Evolutionary conservation across 441 rosid genomes (phyloP).

Genomic region (Bocquillonia castaneifolia): DNA sequence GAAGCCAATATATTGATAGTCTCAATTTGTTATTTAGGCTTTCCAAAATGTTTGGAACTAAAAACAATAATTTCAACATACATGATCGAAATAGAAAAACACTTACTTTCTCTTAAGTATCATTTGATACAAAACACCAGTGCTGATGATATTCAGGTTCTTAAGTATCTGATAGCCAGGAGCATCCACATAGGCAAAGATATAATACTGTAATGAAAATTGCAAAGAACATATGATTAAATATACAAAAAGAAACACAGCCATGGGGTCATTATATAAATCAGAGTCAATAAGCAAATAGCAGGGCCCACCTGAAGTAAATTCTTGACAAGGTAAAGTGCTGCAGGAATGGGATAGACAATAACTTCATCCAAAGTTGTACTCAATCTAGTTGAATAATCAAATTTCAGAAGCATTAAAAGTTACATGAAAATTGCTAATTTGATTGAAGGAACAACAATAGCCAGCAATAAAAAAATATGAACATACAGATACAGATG

Average conservation of each 20-base stretch:
- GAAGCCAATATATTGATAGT: background rate
- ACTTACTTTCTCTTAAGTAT: slow-evolving; percentile 87
- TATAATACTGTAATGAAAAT: slow-evolving; percentile 71
- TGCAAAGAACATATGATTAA: slow-evolving; percentile 9
- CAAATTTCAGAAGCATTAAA: slow-evolving; percentile 13
- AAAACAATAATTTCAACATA: background rate
- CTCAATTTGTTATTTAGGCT: background rate
- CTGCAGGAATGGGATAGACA: slow-evolving; percentile 90
- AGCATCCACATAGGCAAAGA: slow-evolving; percentile 92
- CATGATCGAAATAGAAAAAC: slow-evolving; percentile 1
- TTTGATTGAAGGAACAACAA: background rate
- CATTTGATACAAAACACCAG: slow-evolving; percentile 81
- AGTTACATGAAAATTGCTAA: background rate
- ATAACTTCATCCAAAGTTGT: slow-evolving; percentile 79
- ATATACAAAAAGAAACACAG: slow-evolving; percentile 17
- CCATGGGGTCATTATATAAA: background rate
- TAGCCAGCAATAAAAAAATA: background rate
- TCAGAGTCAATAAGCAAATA: slow-evolving; percentile 12
- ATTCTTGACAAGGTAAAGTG: slow-evolving; percentile 88
- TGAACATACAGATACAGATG: no score
- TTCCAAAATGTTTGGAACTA: background rate
- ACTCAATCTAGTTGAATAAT: slow-evolving; percentile 56
- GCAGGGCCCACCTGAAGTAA: slow-evolving; percentile 70
- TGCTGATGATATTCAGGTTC: slow-evolving; percentile 90
- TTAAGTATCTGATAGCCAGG: slow-evolving; percentile 96